A percentile compares a stretch with the other conserved stretches of the same genome.
Evolutionary conservation across 2,329 filamentous ascomycete genomes (phyloP).

Genomic region (Aquanectria penicillioides): DNA sequence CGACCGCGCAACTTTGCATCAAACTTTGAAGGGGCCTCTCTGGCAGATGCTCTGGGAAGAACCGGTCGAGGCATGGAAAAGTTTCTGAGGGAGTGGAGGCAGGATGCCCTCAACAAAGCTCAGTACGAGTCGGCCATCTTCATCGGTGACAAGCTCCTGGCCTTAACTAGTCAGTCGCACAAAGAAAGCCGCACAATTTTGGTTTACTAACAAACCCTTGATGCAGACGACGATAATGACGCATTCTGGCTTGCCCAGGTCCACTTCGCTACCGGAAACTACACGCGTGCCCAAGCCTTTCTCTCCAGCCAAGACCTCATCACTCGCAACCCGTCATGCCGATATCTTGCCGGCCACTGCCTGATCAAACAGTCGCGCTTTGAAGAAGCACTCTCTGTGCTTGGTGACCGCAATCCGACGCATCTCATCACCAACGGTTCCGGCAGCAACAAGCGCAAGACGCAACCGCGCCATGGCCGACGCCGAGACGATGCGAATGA

Average conservation of each 20-base stretch:
- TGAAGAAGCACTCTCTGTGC: slow-evolving; percentile 85
- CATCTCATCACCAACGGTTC: slow-evolving; percentile 76
- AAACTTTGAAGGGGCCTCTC: neutral
- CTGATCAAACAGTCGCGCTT: slow-evolving; percentile 91
- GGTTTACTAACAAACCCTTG: slow-evolving; percentile 14
- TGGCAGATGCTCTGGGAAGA: slow-evolving; percentile 12
- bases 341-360: slow-evolving; percentile 93
- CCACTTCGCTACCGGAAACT: slow-evolving; percentile 95
- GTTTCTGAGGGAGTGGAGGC: slow-evolving; percentile 92
- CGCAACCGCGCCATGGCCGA: slow-evolving; percentile 46
- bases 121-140: slow-evolving; percentile 98
- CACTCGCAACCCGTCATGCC: slow-evolving; percentile 82
- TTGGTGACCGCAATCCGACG: slow-evolving; percentile 93
- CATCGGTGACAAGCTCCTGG: slow-evolving; percentile 95
- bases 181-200: neutral
- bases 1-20: neutral
- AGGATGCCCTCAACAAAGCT: slow-evolving; percentile 94
- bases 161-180: slow-evolving; percentile 82
- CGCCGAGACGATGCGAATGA: slow-evolving; percentile 52
- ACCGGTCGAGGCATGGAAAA: slow-evolving; percentile 75
- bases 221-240: slow-evolving; percentile 86
- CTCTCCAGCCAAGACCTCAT: slow-evolving; percentile 86
- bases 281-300: slow-evolving; percentile 88
- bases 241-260: slow-evolving; percentile 99
- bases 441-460: slow-evolving; percentile 51